Percentiles rank a stretch among this genome's conserved stretches.
Conservation (phyloP, 1,284 basidiomycete species). For the Moesziomyces parantarcticus region DNA sequence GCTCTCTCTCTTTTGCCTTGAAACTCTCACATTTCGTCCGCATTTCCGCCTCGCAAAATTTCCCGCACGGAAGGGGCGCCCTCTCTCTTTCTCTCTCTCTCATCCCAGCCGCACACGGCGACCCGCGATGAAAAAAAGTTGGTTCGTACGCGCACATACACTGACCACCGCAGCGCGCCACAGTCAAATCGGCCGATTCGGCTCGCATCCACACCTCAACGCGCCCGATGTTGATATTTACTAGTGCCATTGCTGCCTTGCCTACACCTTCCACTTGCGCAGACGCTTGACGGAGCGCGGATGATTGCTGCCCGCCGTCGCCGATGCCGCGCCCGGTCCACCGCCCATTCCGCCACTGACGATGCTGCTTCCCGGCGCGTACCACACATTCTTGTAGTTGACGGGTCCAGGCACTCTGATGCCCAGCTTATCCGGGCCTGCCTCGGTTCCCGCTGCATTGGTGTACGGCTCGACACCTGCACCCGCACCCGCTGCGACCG, state of each 20-base stretch:
- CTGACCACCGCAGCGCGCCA: too few relatives aligned
- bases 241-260: neutral
- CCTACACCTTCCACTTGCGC: slow-evolving; percentile 47
- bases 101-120: too few relatives aligned
- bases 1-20: too few relatives aligned
- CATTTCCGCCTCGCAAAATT: too few relatives aligned
- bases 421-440: slow-evolving; percentile 15
- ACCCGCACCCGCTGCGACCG: slow-evolving; percentile 11
- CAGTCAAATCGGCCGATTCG: slow-evolving; percentile 1
- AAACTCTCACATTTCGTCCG: too few relatives aligned
- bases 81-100: too few relatives aligned
- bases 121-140: too few relatives aligned
- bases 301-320: slow-evolving; percentile 19
- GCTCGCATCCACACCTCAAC: neutral
- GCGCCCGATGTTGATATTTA: neutral
- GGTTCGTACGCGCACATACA: too few relatives aligned
- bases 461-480: slow-evolving; percentile 8
- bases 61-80: too few relatives aligned
- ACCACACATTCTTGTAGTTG: slow-evolving; percentile 58
- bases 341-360: slow-evolving; percentile 35
- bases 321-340: slow-evolving; percentile 4
- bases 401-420: slow-evolving; percentile 44
- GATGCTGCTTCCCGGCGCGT: slow-evolving; percentile 42
- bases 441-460: neutral
- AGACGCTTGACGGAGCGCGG: slow-evolving; percentile 35